phyloP scores from a whole-genome alignment of 192 early-diverging fungal species.

The Rhizophagus prolifer region DNA sequence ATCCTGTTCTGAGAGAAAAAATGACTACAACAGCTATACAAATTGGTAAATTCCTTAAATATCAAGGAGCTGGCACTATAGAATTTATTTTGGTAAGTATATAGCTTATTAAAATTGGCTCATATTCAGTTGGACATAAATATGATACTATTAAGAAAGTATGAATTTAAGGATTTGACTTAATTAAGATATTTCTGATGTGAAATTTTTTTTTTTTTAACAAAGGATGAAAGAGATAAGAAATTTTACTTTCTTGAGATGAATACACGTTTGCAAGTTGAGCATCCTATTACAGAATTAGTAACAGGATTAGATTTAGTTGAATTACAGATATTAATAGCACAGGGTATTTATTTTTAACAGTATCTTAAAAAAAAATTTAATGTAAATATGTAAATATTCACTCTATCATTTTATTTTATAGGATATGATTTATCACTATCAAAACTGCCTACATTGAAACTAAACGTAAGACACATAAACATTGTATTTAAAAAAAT shows the following conservation, averaged over 20 bases:
- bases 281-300: conserved; percentile 79
- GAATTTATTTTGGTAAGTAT: conserved; percentile 55
- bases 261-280: conserved; percentile 80
- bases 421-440: conserved; percentile 13
- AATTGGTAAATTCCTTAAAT: conserved; percentile 68
- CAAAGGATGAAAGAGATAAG: conserved; percentile 55
- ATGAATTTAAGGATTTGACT: no score
- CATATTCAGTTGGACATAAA: no score
- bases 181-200: no score
- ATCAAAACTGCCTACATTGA: conserved; percentile 44
- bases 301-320: conserved; percentile 88
- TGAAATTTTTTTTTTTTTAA: no score
- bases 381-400: background rate
- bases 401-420: background rate
- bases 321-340: conserved; percentile 91
- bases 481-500: no score
- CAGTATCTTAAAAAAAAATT: background rate
- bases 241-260: conserved; percentile 83
- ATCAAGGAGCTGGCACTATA: conserved; percentile 73
- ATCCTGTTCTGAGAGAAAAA: conserved; percentile 54
- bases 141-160: no score
- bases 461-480: conserved; percentile 55
- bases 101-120: background rate
- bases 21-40: conserved; percentile 78
- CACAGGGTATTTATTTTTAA: conserved; percentile 32